A percentile compares a stretch with the other conserved stretches of the same genome.
phyloP scores from a whole-genome alignment of 2,329 filamentous ascomycete species.

The Pseudogymnoascus verrucosus region DNA sequence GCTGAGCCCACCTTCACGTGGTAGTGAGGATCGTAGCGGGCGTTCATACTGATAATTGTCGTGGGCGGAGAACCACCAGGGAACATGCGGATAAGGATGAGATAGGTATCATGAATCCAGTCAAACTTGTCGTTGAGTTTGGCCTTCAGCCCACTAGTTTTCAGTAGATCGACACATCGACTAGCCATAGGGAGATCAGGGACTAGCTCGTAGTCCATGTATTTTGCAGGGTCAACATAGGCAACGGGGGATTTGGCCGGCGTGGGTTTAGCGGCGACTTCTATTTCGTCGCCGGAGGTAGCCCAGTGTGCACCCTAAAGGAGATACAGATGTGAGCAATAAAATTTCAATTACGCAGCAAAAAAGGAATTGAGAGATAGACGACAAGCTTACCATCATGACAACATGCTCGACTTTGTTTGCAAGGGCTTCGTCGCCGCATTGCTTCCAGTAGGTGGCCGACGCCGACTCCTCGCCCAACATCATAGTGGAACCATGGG shows the following conservation, averaged over 20 bases:
- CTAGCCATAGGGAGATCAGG: slow-evolving; percentile 48
- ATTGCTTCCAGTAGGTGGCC: slow-evolving; percentile 57
- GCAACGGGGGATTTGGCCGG: slow-evolving; percentile 57
- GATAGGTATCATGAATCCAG: slow-evolving; percentile 66
- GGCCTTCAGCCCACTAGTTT: slow-evolving; percentile 45
- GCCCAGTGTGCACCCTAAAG: slow-evolving; percentile 60
- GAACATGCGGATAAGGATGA: slow-evolving; percentile 64
- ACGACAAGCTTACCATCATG: slow-evolving; percentile 46
- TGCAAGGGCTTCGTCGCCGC: slow-evolving; percentile 53
- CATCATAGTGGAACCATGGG: slow-evolving; percentile 67
- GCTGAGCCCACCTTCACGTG: slow-evolving; percentile 50
- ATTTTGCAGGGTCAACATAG: slow-evolving; percentile 59
- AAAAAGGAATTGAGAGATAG: background rate
- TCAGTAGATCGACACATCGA: slow-evolving; percentile 42
- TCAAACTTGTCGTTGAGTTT: slow-evolving; percentile 48
- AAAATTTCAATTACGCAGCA: background rate
- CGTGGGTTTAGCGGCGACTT: slow-evolving; percentile 52
- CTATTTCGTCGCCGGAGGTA: slow-evolving; percentile 44
- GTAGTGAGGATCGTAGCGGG: slow-evolving; percentile 46
- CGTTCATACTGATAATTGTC: slow-evolving; percentile 49
- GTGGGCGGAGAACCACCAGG: slow-evolving; percentile 56
- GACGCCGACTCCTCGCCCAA: slow-evolving; percentile 54
- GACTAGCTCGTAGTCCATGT: slow-evolving; percentile 51
- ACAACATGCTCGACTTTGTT: slow-evolving; percentile 53
- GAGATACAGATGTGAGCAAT: background rate